phyloP scores from a whole-genome alignment of 306 rosid genomes.

The Trifolium pratense region DNA sequence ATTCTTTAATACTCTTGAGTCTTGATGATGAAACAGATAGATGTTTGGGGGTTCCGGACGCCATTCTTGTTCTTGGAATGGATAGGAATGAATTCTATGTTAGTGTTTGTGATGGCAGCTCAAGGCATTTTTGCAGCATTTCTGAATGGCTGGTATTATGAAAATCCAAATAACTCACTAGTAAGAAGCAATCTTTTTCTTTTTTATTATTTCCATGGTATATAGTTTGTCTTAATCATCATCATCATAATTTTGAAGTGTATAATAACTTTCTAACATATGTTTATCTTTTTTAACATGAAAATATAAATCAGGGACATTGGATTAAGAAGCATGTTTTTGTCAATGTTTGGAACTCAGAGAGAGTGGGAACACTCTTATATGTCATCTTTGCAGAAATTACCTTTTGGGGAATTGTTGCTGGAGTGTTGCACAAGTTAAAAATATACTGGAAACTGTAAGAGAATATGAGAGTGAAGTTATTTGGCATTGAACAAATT shows the following conservation, averaged over 20 bases:
- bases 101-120: slow-evolving; percentile 87
- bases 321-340: slow-evolving; percentile 80
- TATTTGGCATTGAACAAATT: not conserved
- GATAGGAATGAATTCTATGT: slow-evolving; percentile 97
- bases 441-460: slow-evolving; percentile 78
- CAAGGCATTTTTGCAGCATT: slow-evolving; percentile 86
- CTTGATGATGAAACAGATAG: slow-evolving; percentile 57
- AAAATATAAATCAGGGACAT: slow-evolving; percentile 54
- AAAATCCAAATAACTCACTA: slow-evolving; percentile 50
- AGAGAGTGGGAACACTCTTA: slow-evolving; percentile 74
- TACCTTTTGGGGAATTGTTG: slow-evolving; percentile 75
- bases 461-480: not conserved
- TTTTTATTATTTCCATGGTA: not conserved
- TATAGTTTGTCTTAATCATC: not conserved
- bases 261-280: not conserved
- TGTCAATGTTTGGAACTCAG: slow-evolving; percentile 77
- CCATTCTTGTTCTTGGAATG: slow-evolving; percentile 84
- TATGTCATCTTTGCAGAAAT: slow-evolving; percentile 87
- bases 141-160: slow-evolving; percentile 84
- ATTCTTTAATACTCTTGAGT: not conserved
- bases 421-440: slow-evolving; percentile 82
- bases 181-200: slow-evolving; percentile 45
- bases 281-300: not conserved
- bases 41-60: slow-evolving; percentile 71
- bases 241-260: not conserved